Percentiles rank a stretch among this genome's conserved stretches.
Conservation (phyloP, 1,139 yeast genomes). For the Protomyces gravidus region DNA sequence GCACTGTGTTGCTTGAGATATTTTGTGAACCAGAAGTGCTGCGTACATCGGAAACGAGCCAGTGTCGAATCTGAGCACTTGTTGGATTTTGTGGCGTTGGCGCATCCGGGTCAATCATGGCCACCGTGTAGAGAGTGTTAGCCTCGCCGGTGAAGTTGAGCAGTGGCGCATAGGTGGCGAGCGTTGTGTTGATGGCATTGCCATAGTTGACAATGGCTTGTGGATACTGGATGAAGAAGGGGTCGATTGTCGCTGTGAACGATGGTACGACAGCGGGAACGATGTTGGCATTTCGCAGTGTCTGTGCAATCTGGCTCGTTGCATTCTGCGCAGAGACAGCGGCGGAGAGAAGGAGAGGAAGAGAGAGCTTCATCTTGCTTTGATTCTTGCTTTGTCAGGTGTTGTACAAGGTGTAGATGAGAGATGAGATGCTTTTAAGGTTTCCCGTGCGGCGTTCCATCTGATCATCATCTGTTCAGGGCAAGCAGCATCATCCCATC, state of each 20-base stretch:
- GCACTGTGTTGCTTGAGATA: constrained; percentile 1
- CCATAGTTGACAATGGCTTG: constrained; percentile 24
- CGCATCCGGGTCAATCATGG: constrained; percentile 26
- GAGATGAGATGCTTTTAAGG: too few species aligned
- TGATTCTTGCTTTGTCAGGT: too few species aligned
- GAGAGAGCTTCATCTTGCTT: background rate
- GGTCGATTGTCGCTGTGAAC: constrained; percentile 19
- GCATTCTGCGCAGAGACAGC: constrained; percentile 14
- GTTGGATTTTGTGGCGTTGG: constrained; percentile 19
- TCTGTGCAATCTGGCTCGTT: constrained; percentile 4
- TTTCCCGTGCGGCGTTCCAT: too few species aligned
- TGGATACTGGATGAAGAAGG: constrained; percentile 11
- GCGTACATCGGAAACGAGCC: constrained; percentile 15
- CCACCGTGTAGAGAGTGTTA: constrained; percentile 2
- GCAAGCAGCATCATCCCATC: too few species aligned
- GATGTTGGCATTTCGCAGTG: constrained; percentile 7
- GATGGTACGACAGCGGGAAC: constrained; percentile 8
- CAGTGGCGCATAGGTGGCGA: constrained; percentile 6
- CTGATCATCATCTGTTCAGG: too few species aligned
- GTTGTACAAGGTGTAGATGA: background rate
- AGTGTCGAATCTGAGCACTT: constrained; percentile 20
- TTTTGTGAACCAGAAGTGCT: constrained; percentile 1
- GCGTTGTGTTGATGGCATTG: background rate
- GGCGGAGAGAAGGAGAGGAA: background rate
- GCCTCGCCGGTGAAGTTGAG: constrained; percentile 12